Conservation (phyloP, 257 asterid species). For the Coffea eugenioides region DNA sequence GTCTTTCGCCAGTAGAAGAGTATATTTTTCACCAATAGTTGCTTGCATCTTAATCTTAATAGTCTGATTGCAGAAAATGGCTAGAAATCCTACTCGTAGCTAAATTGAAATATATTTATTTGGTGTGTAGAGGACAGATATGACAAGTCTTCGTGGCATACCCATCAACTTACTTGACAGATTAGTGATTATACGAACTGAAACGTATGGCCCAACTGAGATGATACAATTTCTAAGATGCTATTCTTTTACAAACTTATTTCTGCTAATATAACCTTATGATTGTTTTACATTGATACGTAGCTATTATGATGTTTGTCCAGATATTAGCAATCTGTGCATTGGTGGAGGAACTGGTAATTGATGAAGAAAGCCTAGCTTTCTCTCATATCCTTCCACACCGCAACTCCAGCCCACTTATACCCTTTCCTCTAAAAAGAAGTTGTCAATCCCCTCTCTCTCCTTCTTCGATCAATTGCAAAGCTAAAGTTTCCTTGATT, state of each 20-base stretch:
- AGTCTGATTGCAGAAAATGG: not conserved
- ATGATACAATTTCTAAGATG: conserved; percentile 73
- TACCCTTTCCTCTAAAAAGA: no score
- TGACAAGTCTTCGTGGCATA: conserved; percentile 91
- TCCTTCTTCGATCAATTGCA: no score
- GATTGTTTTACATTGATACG: not conserved
- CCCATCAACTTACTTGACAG: conserved; percentile 88
- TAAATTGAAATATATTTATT: not conserved
- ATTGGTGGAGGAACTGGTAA: conserved; percentile 78
- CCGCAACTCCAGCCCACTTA: no score
- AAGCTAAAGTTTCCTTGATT: no score
- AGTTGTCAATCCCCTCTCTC: no score
- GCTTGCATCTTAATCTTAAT: not conserved
- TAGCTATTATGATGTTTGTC: conserved; percentile 10
- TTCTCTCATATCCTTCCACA: conserved; percentile 21
- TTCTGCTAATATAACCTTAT: not conserved
- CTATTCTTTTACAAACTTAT: not conserved
- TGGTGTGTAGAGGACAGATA: conserved; percentile 80
- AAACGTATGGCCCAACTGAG: conserved; percentile 94
- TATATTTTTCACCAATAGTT: not conserved
- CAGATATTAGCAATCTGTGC: conserved; percentile 95
- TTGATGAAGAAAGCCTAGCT: conserved; percentile 90
- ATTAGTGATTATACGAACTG: conserved; percentile 29
- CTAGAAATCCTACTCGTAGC: no score
- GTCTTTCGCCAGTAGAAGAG: not conserved